Evolutionary conservation across 768 basidiomycete species (phyloP), one percentile per base, ranked within the genome.

Genomic region (Lactarius pseudohatsudake): DNA sequence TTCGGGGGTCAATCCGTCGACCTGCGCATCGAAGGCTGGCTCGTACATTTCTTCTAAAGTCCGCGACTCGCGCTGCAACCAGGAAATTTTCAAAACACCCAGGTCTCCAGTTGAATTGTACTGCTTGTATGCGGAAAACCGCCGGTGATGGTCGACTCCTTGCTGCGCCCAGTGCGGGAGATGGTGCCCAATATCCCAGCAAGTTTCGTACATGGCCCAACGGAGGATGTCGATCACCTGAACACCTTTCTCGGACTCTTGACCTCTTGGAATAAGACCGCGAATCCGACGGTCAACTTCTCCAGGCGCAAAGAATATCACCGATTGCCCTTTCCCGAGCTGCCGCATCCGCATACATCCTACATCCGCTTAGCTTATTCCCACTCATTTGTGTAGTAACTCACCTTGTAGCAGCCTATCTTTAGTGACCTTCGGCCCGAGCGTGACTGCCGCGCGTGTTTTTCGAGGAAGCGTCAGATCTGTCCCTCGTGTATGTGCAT

Each of bases 401-500:
- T 55, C 55, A 79, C 84, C 84, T 77, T 85, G 84, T 4, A 78
- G 75, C 10, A 85, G 26, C 50, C 50, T 53, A 26, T 53, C 50
- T 26, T 53, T 53, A 15, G 50, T 53, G 5, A 53, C 50, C 22
- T 53, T 53, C 22, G 50, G 50, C 50, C 50, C 50, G 22, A 53
- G 50, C 26, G 50, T 53, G 13, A 53, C 50, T 28, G 50, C 50
- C 2, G 50, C 50, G 5, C 50, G 50, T 0, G 50, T 53, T 26
- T 4, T 26, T 53, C 26, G 22, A 26, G 50, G 50, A 26, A 53
- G 50, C 6, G 6, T 53, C 50, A 53, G 13, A 26, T 53, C 50
- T n/a, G 50, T 53, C 50, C 50, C 50, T 53, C 50, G 50, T 53
- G 50, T 53, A 53, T 53, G 50, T 3, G 26, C 50, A 7, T 53